Percentiles rank a stretch among this genome's conserved stretches.
phyloP scores from a whole-genome alignment of 1,284 basidiomycete species.

The Coriolopsis trogii region DNA sequence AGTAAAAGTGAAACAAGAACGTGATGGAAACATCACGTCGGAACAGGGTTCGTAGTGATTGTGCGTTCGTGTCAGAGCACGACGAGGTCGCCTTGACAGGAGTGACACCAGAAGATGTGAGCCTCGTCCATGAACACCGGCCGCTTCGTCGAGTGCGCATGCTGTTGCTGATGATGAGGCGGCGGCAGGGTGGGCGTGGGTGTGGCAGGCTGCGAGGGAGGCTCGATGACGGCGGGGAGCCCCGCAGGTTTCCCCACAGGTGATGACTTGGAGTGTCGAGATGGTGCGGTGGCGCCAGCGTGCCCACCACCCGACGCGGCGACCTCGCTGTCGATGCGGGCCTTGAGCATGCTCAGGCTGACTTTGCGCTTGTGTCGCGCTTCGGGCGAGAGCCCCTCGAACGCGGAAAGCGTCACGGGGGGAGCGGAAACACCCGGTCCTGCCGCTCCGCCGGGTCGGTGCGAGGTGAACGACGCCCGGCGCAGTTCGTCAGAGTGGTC shows the following conservation, averaged over 20 bases:
- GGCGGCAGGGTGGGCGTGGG: slow-evolving; percentile 14
- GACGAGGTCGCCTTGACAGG: slow-evolving; percentile 78
- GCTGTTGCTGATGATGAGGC: too few species aligned
- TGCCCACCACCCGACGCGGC: slow-evolving; percentile 48
- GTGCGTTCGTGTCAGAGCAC: slow-evolving; percentile 51
- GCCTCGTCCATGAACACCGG: slow-evolving; percentile 81
- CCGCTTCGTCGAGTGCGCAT: slow-evolving; percentile 34
- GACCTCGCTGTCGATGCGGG: slow-evolving; percentile 81
- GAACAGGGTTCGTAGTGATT: not conserved
- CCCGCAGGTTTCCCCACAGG: slow-evolving; percentile 39
- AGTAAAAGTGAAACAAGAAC: too few species aligned
- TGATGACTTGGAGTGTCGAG: slow-evolving; percentile 28
- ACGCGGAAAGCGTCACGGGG: slow-evolving; percentile 39
- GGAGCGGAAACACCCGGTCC: too few species aligned
- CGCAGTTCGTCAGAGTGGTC: slow-evolving; percentile 47
- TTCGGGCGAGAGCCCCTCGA: slow-evolving; percentile 62
- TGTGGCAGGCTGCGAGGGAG: slow-evolving; percentile 21
- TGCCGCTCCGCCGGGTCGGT: slow-evolving; percentile 40
- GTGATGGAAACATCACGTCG: not conserved
- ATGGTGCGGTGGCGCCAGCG: slow-evolving; percentile 43
- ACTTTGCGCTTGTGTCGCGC: slow-evolving; percentile 84
- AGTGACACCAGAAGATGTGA: slow-evolving; percentile 84
- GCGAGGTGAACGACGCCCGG: slow-evolving; percentile 49
- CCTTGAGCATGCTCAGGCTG: slow-evolving; percentile 87
- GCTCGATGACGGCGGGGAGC: slow-evolving; percentile 36